Evolutionary conservation across 2,329 filamentous ascomycete species (phyloP), one percentile per base, ranked within the genome.

Genomic region (Raffaelea ambrosiae): DNA sequence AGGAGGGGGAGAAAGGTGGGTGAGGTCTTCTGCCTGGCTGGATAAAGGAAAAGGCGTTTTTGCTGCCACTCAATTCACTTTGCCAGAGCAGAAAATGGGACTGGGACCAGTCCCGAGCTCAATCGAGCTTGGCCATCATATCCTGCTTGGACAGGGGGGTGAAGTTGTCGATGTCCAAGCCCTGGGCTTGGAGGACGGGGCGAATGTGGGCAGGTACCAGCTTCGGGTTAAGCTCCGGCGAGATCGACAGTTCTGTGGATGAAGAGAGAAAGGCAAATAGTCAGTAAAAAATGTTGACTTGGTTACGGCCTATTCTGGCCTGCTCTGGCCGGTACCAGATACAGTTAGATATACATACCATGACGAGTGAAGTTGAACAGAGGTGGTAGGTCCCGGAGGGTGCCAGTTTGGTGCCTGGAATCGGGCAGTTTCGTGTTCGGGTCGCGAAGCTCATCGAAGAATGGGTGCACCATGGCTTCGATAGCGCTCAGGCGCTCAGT

Each of bases 111-210:
- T 38, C 11, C n/a, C 38, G 35, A 20, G 23, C 46, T 90, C 85
- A 98, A 71, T 98, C 93, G 68, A 98, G 76, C 68, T 90, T 88
- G 51, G 93, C 93, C 73, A 95, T 88, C 93, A 98, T 97, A 66
- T 96, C 88, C 61, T 93, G 85, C 74, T 89, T 95, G 61, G 85
- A 74, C 72, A 98, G 76, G 41, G 91, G 91, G 59, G 83, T 88
- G 68, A 98, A 87, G 66, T 90, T 90, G 68, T 96, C 88, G 61
- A 96, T 88, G 65, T 97, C 90, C 57, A 98, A 78, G 47, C 88
- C 90, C 60, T 82, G 83, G 43, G 83, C 76, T 53, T 79, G 79
- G 51, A 98, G 76, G 51, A 81, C 74, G 20, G 87, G 72, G 60
- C 83, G 83, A 59, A 89, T 81, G 66, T 97, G 90, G 54, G 78